Evolutionary conservation across 2,329 filamentous ascomycete genomes (phyloP).

Genomic region (Fusarium sp.): DNA sequence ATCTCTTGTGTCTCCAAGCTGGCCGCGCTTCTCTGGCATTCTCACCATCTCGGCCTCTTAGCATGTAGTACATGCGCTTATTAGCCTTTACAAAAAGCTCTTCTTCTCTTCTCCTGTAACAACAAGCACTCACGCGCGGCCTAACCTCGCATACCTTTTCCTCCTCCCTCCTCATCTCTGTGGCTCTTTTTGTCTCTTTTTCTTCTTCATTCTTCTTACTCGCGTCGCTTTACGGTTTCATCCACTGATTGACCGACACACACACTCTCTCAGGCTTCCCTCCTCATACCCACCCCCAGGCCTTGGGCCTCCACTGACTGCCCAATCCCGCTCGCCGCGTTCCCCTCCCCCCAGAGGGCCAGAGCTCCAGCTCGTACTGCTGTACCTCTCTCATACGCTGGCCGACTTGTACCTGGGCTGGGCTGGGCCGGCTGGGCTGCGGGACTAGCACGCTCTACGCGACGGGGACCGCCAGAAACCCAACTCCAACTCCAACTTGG

Average conservation of each 20-base stretch:
- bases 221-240: too few species aligned
- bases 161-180: conserved; percentile 1
- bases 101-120: conserved; percentile 10
- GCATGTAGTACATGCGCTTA: conserved; percentile 10
- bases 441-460: conserved; percentile 26
- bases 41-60: conserved; percentile 1
- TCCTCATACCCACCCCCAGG: conserved; percentile 38
- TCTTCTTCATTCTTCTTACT: conserved; percentile 9
- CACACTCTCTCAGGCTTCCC: conserved; percentile 16
- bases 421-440: conserved; percentile 18
- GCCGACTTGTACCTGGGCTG: conserved; percentile 16
- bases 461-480: conserved; percentile 23
- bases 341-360: conserved; percentile 7
- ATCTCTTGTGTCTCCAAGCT: conserved; percentile 8
- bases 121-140: neutral
- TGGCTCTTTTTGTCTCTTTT: neutral
- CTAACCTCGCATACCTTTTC: conserved; percentile 7
- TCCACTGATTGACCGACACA: conserved; percentile 18
- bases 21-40: neutral
- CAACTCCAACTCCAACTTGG: conserved; percentile 46
- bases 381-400: conserved; percentile 16
- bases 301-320: conserved; percentile 49
- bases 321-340: conserved; percentile 45
- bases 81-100: conserved; percentile 14
- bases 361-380: conserved; percentile 12